Base-by-base conservation (phyloP, 768 basidiomycete species). In the Lactifluus volemus region DNA sequence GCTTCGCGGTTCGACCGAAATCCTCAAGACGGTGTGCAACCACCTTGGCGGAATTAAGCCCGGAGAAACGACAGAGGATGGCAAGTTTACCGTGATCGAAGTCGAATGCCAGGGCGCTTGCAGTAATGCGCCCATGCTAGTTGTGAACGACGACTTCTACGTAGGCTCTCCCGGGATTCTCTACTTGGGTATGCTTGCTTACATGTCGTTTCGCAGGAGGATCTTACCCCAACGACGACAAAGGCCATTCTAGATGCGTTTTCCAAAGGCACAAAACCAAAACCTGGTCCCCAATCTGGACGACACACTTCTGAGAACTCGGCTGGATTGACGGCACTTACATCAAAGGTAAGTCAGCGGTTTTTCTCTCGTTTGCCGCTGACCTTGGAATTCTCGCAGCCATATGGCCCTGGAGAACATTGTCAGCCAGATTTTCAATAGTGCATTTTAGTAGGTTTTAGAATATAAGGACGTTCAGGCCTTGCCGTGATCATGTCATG, bases 21-120 rank as follows among this genome's bases (percentile, higher is more conserved):
- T 98, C 66, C 81, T 97, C 48, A 78, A 94, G 65, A 85, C 94
- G 32, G 88, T 89, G 50, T 86, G 89, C 70, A 72, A 78, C 54
- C 89, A 97, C 68, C 83, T 98, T 21, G 88, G 89, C 51, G 86
- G 85, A 15, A 81, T 95, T 67, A 83, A 87, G 65, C 86, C 90
- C 25, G 96, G 96, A 7, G 83, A 91, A 71, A 95, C 95, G n/a
- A 97, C 97, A 12, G 81, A 83, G 72, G 93, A 99, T 70, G 89
- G 91, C 45, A 98, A 96, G 74, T 99, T 98, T 75, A 97, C 97
- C 10, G 85, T 98, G 47, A 81, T 99, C 59, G 97, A 99, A 74
- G 97, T 98, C 32, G 97, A 99, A 76, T 99, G 97, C 74, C 87
- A 98, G 69, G 97, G 97, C 59, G 96, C 97, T 56, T 99, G 97